phyloP scores from a whole-genome alignment of 108 stramenopile genomes.

The Nannochloropsis gaditana region DNA sequence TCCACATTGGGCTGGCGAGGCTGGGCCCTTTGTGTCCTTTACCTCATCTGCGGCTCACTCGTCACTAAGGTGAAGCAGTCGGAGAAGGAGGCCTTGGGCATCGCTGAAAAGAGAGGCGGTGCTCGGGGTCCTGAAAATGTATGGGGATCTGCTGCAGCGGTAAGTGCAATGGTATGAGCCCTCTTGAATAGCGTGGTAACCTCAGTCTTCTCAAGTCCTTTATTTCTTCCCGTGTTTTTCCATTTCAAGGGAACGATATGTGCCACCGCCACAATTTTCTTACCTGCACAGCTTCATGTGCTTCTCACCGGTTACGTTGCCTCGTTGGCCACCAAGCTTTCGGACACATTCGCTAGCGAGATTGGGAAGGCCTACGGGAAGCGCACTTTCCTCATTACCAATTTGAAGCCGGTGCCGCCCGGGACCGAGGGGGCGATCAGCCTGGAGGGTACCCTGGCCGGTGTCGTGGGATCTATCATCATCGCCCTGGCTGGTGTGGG shows the following conservation, averaged over 20 bases:
- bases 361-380: conserved; percentile 85
- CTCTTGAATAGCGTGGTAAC: neutral
- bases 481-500: conserved; percentile 64
- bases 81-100: conserved; percentile 77
- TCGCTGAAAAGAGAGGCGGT: conserved; percentile 84
- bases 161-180: conserved; percentile 57
- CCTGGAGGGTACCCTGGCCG: conserved; percentile 78
- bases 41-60: conserved; percentile 67
- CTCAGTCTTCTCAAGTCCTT: neutral
- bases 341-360: conserved; percentile 92
- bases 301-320: conserved; percentile 75
- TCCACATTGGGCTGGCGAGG: conserved; percentile 69
- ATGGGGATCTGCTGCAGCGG: conserved; percentile 76
- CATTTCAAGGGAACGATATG: conserved; percentile 39
- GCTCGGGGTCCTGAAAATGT: conserved; percentile 89
- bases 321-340: conserved; percentile 79
- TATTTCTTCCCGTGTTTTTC: neutral
- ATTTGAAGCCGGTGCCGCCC: conserved; percentile 68
- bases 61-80: conserved; percentile 81
- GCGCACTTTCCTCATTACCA: conserved; percentile 85
- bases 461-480: conserved; percentile 71
- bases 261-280: conserved; percentile 32
- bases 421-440: conserved; percentile 88
- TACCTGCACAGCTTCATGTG: conserved; percentile 31
- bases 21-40: conserved; percentile 77